A percentile compares a stretch with the other conserved stretches of the same genome.
Evolutionary conservation across 2,329 filamentous ascomycete genomes (phyloP).

Genomic region (Metarhizium rileyi): DNA sequence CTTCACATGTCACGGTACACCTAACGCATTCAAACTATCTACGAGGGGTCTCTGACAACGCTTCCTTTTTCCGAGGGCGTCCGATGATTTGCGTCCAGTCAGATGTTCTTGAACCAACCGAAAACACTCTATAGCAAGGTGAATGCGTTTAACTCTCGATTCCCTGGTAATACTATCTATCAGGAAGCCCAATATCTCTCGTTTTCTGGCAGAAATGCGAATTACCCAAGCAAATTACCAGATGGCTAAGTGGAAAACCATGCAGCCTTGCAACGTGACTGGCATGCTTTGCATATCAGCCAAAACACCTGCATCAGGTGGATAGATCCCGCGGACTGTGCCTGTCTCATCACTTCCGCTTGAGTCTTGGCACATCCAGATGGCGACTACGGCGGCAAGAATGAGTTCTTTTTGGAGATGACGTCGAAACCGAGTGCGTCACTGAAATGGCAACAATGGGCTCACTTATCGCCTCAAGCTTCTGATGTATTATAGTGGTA

Average conservation of each 20-base stretch:
- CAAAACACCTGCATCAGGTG: not conserved
- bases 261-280: too few species aligned
- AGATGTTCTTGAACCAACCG: constrained; percentile 39
- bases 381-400: not conserved
- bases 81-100: constrained; percentile 39
- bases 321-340: not conserved
- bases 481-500: too few species aligned
- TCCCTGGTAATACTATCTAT: not conserved
- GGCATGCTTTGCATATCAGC: not conserved
- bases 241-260: not conserved
- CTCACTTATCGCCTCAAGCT: too few species aligned
- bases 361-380: not conserved
- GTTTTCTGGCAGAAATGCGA: too few species aligned
- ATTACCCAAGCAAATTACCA: not conserved
- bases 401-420: not conserved
- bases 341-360: not conserved
- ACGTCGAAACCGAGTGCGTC: not conserved
- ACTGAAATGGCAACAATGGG: too few species aligned
- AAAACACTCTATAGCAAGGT: constrained; percentile 12
- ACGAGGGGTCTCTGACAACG: constrained; percentile 51
- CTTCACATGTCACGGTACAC: not conserved
- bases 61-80: constrained; percentile 52
- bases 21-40: constrained; percentile 31
- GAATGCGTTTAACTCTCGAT: constrained; percentile 1
- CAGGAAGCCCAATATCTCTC: constrained; percentile 1